Base-by-base conservation (phyloP, 2,329 filamentous ascomycete genomes). In the Arthrocladium fulminans region DNA sequence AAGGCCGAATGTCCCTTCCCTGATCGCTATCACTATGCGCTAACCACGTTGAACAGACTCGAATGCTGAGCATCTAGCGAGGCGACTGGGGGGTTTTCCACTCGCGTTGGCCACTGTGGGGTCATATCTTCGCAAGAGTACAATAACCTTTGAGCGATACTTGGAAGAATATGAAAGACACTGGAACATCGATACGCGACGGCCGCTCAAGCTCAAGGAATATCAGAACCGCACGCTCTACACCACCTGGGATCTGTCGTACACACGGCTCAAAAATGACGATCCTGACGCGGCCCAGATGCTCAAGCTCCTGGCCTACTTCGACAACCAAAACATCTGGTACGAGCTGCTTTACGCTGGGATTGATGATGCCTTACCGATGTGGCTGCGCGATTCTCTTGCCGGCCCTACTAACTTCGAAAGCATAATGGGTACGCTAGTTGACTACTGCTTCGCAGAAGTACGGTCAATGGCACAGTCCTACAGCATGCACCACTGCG, bases 81-180 rank as follows among this genome's bases (percentile, higher is more conserved):
- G 58, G 42, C 32, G 32, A 35, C 65, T 75, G 0, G 65, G 70
- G 49, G 68, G 72, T 4, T 64, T 74, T 25, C 71, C 70, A 9
- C 63, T 76, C 24, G 71, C 72, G 1, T 63, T 75, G 13, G 59
- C 69, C 3, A 67, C 69, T 9, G 71, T 72, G 13, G 69, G 70
- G 3, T 61, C 67, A 0, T 75, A 71, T 51, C 64, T 75, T 12
- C 49, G 61, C 24, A 53, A 70, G 39, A 62, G 63, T 24, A 51
- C 63, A 29, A 67, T 60, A 0, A 68, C 51, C 29, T 63, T 63
- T n/a, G 47, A 45, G 1, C 57, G 68, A 32, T 74, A 74, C 55
- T 59, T 73, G 37, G 25, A 60, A 6, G 42, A 63, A 6, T 74
- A 75, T 51, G 32, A 35, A n/a, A 9, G n/a, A 35, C 6, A 15